Conservation (phyloP, 129 eudicot genomes). For the Daucus carota region DH1_v3.0 NC_030381.2:48596501-48597000, state of each 20-base stretch:
- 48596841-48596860: background rate
- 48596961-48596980: too few relatives aligned
- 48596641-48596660: background rate
- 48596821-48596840: background rate
- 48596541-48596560: background rate
- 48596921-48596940: background rate
- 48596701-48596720: background rate
- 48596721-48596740: background rate
- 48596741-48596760: background rate
- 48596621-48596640: background rate
- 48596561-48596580: background rate
- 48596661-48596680: background rate
- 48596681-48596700: background rate
- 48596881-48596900: background rate
- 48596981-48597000: background rate
- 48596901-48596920: background rate
- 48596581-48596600: background rate
- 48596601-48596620: background rate
- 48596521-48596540: background rate
- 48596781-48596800: background rate
- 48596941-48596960: background rate
- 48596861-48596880: background rate
- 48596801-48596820: background rate
- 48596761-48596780: background rate
- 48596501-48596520: background rate